phyloP scores from a whole-genome alignment of 805 yeast species.

The Priceomyces medius region DNA sequence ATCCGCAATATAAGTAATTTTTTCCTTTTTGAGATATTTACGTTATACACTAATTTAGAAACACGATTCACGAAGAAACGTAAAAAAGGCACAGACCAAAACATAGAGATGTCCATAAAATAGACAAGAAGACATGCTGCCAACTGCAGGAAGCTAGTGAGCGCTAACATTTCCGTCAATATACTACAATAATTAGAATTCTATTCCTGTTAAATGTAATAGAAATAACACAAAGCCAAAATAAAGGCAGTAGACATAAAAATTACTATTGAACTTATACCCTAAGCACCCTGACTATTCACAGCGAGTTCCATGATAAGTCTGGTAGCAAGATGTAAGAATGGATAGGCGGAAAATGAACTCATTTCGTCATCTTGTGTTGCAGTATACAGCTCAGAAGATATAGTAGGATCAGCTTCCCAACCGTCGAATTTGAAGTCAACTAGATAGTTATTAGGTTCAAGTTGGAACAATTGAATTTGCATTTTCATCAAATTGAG shows the following conservation, averaged over 20 bases:
- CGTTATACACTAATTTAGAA: conserved; percentile 5
- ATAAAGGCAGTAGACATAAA: background rate
- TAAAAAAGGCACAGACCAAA: background rate
- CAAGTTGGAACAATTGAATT: conserved; percentile 91
- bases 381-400: conserved; percentile 18
- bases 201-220: background rate
- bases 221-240: background rate
- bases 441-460: conserved; percentile 91
- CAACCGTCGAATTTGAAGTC: conserved; percentile 98
- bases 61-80: conserved; percentile 5
- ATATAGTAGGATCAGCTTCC: conserved; percentile 46
- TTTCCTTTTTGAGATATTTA: conserved; percentile 6
- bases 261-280: background rate
- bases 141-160: background rate
- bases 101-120: background rate
- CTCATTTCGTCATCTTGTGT: conserved; percentile 67
- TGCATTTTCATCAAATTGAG: conserved; percentile 95
- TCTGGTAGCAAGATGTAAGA: conserved; percentile 86
- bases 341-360: conserved; percentile 94
- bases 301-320: conserved; percentile 96
- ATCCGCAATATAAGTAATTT: conserved; percentile 7
- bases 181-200: background rate
- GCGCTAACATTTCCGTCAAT: background rate
- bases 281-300: conserved; percentile 64
- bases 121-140: background rate